Base-by-base conservation (phyloP, 2,329 filamentous ascomycete genomes). In the Elsinoe arachidis region DNA sequence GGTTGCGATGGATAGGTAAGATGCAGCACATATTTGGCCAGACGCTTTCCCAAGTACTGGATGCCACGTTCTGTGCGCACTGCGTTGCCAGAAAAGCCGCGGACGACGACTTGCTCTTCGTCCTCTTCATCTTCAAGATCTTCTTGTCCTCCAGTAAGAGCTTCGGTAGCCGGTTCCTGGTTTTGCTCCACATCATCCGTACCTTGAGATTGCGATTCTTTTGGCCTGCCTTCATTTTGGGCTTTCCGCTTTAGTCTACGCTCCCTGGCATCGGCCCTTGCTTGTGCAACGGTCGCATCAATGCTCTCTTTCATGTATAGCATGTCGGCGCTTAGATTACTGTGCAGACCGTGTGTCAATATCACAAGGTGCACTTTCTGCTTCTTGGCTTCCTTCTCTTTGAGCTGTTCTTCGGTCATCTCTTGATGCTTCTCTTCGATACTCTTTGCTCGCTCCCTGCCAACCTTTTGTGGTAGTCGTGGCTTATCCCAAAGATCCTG, bases 241-340 rank as follows among this genome's bases (percentile, higher is more conserved):
- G 55, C 54, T 19, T 58, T 62, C 15, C 61, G 58, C 15, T 58
- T 58, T 21, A 62, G 77, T 63, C 78, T 81, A 58, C 87, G 78
- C 52, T 75, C 78, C 68, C 79, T 85, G 37, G 84, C 82, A 69
- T 88, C 85, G 52, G 83, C 74, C 64, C 85, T 85, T 26, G 88
- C 86, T 68, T 92, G 84, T 64, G 78, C 85, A 3, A 86, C 86
- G 2, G 88, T 85, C 26, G 84, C 83, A 73, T 99, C 93, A 61
- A 99, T 97, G 71, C 90, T 95, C 72, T 99, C 93, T 68, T 99
- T 99, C 70, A 99, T 74, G 68, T 88, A 99, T 17, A 99, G 77
- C 93, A 99, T 96, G 69, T 99, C 93, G 19, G 90, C 88, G 4
- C 93, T 90, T 11, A 96, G 78, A 69, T 99, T 99, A 72, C 92